Conservation (phyloP, 1,284 basidiomycete genomes). For the Peniophora sp. region DNA sequence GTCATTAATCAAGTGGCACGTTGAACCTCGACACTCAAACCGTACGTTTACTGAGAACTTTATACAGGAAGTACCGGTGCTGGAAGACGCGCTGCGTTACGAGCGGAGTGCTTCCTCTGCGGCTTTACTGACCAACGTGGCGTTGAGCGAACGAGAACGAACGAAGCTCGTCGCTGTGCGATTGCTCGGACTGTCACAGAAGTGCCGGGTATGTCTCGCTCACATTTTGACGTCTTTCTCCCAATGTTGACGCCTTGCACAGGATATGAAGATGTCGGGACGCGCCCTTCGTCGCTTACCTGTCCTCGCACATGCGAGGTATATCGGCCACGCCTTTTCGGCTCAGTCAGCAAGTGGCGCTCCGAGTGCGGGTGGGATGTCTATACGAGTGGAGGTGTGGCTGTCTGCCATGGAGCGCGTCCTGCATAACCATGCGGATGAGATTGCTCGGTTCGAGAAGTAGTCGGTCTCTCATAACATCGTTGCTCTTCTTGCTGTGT, state of each 20-base stretch:
- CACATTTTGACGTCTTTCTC: not conserved
- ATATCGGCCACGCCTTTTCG: conserved; percentile 50
- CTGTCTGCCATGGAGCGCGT: conserved; percentile 73
- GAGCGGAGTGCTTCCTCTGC: conserved; percentile 30
- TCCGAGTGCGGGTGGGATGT: conserved; percentile 10
- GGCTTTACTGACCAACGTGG: conserved; percentile 4
- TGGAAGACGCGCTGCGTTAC: conserved; percentile 52
- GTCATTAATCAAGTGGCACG: conserved; percentile 59
- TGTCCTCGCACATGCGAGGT: conserved; percentile 82
- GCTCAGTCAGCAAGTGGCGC: not conserved
- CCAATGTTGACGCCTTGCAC: not conserved
- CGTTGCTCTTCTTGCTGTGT: not conserved
- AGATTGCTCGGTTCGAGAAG: conserved; percentile 34
- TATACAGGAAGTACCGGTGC: conserved; percentile 50
- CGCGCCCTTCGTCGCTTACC: conserved; percentile 85
- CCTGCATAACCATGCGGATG: conserved; percentile 46
- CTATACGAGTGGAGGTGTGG: conserved; percentile 55
- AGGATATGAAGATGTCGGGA: conserved; percentile 80
- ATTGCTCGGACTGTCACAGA: conserved; percentile 60
- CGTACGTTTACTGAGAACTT: conserved; percentile 1
- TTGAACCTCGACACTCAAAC: conserved; percentile 8
- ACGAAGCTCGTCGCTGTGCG: conserved; percentile 46
- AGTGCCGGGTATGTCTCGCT: conserved; percentile 62
- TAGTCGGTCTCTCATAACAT: conserved; percentile 2
- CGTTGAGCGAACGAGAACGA: conserved; percentile 26